Evolutionary conservation across 768 basidiomycete genomes (phyloP).

Genomic region (Kwoniella sp.): DNA sequence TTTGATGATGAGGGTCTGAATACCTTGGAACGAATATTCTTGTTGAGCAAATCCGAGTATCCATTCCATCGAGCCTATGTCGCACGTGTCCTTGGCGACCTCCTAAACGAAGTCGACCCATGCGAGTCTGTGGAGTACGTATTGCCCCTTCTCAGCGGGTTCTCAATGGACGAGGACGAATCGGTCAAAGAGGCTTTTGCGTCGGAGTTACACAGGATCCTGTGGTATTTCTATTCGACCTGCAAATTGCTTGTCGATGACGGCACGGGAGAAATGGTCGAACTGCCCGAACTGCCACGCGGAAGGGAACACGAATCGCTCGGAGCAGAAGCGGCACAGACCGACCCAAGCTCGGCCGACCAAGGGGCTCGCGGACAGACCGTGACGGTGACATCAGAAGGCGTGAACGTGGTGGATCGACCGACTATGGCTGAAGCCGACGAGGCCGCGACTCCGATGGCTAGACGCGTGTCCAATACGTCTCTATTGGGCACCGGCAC

Average conservation of each 20-base stretch:
- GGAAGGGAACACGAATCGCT: neutral
- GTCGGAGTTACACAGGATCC: slow-evolving; percentile 68
- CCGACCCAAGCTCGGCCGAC: no score
- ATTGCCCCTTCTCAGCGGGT: slow-evolving; percentile 74
- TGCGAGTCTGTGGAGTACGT: slow-evolving; percentile 90
- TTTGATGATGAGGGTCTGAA: slow-evolving; percentile 76
- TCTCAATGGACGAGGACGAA: slow-evolving; percentile 86
- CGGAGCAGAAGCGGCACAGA: no score
- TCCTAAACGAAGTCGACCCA: slow-evolving; percentile 69
- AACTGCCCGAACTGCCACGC: neutral
- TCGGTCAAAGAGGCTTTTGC: slow-evolving; percentile 82
- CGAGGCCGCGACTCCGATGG: slow-evolving; percentile 8
- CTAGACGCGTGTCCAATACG: slow-evolving; percentile 1
- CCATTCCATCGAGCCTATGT: slow-evolving; percentile 71
- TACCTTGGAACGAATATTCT: slow-evolving; percentile 85
- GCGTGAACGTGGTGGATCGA: slow-evolving; percentile 32
- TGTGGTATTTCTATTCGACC: slow-evolving; percentile 86
- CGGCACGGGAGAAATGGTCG: slow-evolving; percentile 22
- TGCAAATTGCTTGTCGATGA: slow-evolving; percentile 64
- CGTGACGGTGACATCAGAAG: slow-evolving; percentile 39
- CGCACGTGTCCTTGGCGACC: slow-evolving; percentile 71
- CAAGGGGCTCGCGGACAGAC: slow-evolving; percentile 10
- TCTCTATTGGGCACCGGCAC: neutral
- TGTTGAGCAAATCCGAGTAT: slow-evolving; percentile 75
- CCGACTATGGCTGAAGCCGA: slow-evolving; percentile 31